phyloP scores from a whole-genome alignment of 345 rosid genomes.

The Iberis pinnata region DNA sequence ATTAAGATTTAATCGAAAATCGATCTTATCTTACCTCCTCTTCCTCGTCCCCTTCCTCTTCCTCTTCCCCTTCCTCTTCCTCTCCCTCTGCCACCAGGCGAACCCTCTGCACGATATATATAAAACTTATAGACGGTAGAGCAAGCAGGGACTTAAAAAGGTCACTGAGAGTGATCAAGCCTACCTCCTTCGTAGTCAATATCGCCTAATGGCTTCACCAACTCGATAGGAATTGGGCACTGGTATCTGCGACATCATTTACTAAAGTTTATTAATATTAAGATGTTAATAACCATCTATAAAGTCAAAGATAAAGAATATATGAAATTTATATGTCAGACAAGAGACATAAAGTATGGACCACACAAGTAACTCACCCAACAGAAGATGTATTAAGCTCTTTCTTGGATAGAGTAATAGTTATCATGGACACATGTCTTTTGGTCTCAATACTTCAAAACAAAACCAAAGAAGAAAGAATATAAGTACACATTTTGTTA shows the following conservation, averaged over 20 bases:
- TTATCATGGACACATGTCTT: conserved; percentile 97
- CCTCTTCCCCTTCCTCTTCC: conserved; percentile 36
- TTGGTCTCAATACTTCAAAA: conserved; percentile 75
- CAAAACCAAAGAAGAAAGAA: conserved; percentile 9
- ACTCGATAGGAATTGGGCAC: conserved; percentile 59
- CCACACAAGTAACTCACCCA: conserved; percentile 51
- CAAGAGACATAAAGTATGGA: not conserved
- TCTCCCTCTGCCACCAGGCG: conserved; percentile 62
- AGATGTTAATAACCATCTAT: conserved; percentile 2
- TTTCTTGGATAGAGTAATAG: conserved; percentile 66
- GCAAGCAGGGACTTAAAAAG: not conserved
- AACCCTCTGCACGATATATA: conserved; percentile 44
- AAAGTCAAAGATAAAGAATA: not conserved
- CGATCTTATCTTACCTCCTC: not conserved
- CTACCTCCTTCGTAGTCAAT: conserved; percentile 66
- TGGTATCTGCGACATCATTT: conserved; percentile 50
- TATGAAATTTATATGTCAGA: not conserved
- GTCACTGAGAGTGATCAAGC: not conserved
- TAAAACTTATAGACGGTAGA: not conserved
- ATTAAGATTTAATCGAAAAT: not conserved
- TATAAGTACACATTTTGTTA: not conserved
- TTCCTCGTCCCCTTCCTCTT: conserved; percentile 44
- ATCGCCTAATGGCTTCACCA: conserved; percentile 43
- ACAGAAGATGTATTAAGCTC: conserved; percentile 62
- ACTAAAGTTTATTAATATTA: not conserved